These are phyloP conservation scores for Bisporella sp. DNA, from an alignment of 2,329 filamentous ascomycete species.

Conservation along the genomic window DNA sequence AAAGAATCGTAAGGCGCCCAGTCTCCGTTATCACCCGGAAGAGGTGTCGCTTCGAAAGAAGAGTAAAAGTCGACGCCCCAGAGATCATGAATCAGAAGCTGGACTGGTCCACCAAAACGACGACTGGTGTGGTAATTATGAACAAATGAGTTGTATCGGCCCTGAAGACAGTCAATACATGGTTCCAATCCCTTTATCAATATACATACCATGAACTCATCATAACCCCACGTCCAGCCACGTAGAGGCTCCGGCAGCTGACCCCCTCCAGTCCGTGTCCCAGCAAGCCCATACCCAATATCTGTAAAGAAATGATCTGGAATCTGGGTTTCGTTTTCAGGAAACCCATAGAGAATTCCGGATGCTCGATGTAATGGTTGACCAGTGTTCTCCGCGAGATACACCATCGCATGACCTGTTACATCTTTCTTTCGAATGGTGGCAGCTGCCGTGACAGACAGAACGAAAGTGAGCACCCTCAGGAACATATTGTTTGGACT, in stretches of 20 bases:
- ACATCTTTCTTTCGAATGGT: background rate
- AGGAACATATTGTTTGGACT: no score
- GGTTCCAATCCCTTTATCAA: background rate
- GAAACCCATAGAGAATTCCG: conserved; percentile 36
- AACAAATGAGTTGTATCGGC: conserved; percentile 35
- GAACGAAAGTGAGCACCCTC: background rate
- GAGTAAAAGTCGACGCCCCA: conserved; percentile 39
- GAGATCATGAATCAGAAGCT: conserved; percentile 38
- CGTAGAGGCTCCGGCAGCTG: conserved; percentile 27
- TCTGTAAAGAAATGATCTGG: conserved; percentile 31
- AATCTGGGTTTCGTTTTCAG: conserved; percentile 31
- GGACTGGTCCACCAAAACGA: conserved; percentile 36
- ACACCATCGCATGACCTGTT: conserved; percentile 13
- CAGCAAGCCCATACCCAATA: conserved; percentile 32
- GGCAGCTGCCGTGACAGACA: background rate
- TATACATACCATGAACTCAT: conserved; percentile 20
- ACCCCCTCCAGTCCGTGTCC: conserved; percentile 32
- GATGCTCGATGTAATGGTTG: conserved; percentile 30
- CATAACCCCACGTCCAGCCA: conserved; percentile 33
- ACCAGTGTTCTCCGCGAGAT: conserved; percentile 25
- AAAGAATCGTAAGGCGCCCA: background rate
- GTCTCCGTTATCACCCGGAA: background rate
- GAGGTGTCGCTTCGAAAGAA: background rate
- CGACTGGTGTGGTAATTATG: conserved; percentile 38
- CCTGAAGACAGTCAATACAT: conserved; percentile 6